Conservation (phyloP, 2,329 filamentous ascomycete genomes). For the Trichoderma brevicompactum region DNA sequence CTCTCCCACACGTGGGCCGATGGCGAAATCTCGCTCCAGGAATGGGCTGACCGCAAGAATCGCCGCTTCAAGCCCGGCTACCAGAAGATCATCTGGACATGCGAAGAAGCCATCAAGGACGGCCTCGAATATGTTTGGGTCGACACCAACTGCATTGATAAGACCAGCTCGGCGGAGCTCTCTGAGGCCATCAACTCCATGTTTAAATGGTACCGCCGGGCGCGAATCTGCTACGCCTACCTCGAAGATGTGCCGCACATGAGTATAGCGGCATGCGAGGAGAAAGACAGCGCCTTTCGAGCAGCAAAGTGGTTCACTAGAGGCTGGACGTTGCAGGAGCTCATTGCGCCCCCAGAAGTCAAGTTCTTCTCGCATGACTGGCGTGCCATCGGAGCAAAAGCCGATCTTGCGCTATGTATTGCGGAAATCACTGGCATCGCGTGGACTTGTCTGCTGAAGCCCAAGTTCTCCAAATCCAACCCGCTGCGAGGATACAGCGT, state of each 20-base stretch:
- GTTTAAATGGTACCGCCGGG: conserved; percentile 1
- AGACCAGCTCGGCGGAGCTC: conserved; percentile 29
- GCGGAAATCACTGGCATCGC: conserved; percentile 25
- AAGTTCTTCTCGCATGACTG: conserved; percentile 30
- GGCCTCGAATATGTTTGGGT: neutral
- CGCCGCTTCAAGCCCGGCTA: neutral
- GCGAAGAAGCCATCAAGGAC: conserved; percentile 19
- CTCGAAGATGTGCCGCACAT: conserved; percentile 7
- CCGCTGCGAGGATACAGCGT: conserved; percentile 27
- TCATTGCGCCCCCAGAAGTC: conserved; percentile 31
- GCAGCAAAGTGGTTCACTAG: conserved; percentile 33
- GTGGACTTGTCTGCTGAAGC: conserved; percentile 11
- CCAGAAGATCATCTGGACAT: neutral
- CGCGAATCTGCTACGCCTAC: conserved; percentile 7
- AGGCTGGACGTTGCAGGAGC: conserved; percentile 38
- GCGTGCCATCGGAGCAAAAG: conserved; percentile 9
- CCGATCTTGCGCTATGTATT: conserved; percentile 10
- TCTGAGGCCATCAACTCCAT: conserved; percentile 34
- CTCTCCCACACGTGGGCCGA: neutral
- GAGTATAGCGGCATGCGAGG: neutral
- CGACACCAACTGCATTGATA: conserved; percentile 16
- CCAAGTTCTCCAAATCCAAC: conserved; percentile 20
- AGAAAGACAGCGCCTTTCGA: conserved; percentile 9
- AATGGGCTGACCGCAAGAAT: conserved; percentile 3
- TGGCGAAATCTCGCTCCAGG: neutral